phyloP scores from a whole-genome alignment of 1,284 basidiomycete species.

The Ganoderma boninense region DNA sequence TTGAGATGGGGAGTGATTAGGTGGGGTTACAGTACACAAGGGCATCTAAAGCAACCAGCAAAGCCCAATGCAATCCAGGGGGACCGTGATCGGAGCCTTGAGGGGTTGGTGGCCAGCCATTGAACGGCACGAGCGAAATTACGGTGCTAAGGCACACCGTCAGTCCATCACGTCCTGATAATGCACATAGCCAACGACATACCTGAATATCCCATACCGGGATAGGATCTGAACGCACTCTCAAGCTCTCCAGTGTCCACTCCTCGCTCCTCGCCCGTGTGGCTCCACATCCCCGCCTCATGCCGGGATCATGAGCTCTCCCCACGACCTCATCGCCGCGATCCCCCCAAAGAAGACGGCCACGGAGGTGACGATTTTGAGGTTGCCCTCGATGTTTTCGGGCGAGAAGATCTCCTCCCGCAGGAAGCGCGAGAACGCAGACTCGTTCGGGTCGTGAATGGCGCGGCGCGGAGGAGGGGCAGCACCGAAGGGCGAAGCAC shows the following conservation, averaged over 20 bases:
- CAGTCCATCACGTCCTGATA: neutral
- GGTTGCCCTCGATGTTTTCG: conserved; percentile 76
- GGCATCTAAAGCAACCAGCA: neutral
- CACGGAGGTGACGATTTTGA: conserved; percentile 70
- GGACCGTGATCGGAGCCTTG: neutral
- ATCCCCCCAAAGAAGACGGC: conserved; percentile 74
- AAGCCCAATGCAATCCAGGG: neutral
- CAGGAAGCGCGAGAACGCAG: conserved; percentile 64
- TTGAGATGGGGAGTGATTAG: neutral
- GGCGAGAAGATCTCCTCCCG: conserved; percentile 73
- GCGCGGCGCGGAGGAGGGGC: conserved; percentile 46
- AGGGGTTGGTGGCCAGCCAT: neutral
- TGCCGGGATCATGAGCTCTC: conserved; percentile 76
- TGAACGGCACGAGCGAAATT: neutral
- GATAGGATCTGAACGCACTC: neutral
- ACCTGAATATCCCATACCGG: neutral
- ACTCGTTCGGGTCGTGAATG: conserved; percentile 64
- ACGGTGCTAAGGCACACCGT: neutral
- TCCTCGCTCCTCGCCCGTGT: neutral
- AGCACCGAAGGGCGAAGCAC: conserved; percentile 59
- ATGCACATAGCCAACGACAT: neutral
- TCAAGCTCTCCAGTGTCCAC: too few species aligned
- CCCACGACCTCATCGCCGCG: conserved; percentile 70
- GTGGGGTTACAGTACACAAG: neutral
- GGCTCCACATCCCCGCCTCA: conserved; percentile 38